phyloP scores from a whole-genome alignment of 2,329 filamentous ascomycete genomes.

The Ambrosiella xylebori region DNA sequence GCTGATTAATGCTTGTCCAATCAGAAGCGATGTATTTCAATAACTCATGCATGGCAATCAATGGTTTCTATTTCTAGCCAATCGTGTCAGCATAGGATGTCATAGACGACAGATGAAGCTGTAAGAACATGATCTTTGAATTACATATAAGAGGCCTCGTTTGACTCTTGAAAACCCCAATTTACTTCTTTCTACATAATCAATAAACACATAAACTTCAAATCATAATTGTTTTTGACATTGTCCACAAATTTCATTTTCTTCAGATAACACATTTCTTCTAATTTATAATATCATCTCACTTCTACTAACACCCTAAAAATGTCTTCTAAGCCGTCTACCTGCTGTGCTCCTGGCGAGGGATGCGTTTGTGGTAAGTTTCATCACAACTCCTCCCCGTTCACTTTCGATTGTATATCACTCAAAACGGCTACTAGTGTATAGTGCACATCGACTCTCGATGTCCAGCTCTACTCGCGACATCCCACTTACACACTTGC shows the following conservation, averaged over 20 bases:
- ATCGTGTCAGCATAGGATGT: conserved; percentile 2
- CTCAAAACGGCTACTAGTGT: background rate
- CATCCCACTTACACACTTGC: background rate
- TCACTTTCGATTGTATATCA: background rate
- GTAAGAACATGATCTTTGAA: conserved; percentile 1
- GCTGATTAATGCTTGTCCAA: conserved; percentile 5
- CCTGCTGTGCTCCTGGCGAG: conserved; percentile 39
- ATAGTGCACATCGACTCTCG: background rate
- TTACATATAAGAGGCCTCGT: conserved; percentile 7
- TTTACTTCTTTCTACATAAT: background rate
- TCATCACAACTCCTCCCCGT: background rate
- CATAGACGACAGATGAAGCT: conserved; percentile 3
- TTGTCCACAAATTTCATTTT: background rate
- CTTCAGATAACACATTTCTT: background rate
- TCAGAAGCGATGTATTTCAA: conserved; percentile 12
- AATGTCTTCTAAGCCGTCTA: conserved; percentile 20
- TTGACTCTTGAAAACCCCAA: background rate
- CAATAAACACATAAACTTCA: background rate
- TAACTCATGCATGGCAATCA: conserved; percentile 9
- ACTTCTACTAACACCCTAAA: background rate
- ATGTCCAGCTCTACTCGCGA: background rate
- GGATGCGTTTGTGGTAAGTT: conserved; percentile 40
- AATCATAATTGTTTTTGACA: background rate
- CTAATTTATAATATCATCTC: background rate
- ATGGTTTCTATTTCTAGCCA: conserved; percentile 7